phyloP scores from a whole-genome alignment of 2,329 filamentous ascomycete genomes.

The Tolypocladium tropicale region DNA sequence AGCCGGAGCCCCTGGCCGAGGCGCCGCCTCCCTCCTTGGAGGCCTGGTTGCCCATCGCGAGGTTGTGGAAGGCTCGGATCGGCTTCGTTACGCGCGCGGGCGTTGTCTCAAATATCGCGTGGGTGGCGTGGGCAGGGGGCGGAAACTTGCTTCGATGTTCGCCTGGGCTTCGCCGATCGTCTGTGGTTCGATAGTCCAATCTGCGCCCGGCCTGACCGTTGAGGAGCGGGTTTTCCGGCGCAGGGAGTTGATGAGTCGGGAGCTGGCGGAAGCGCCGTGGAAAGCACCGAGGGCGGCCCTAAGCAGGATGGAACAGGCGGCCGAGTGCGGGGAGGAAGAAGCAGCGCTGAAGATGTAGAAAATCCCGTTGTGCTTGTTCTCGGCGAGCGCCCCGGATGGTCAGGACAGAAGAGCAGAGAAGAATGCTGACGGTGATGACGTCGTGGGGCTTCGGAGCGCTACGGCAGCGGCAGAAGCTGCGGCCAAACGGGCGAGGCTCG shows the following conservation, averaged over 20 bases:
- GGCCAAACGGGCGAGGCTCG: slow-evolving; percentile 3
- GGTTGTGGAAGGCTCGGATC: slow-evolving; percentile 2
- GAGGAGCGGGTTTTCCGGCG: not conserved
- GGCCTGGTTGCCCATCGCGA: slow-evolving; percentile 63
- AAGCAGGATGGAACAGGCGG: slow-evolving; percentile 43
- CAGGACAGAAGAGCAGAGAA: slow-evolving; percentile 2
- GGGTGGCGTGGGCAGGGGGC: slow-evolving; percentile 11
- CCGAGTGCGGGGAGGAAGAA: slow-evolving; percentile 40
- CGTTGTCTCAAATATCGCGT: slow-evolving; percentile 18
- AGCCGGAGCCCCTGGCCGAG: slow-evolving; percentile 39
- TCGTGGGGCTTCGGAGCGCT: slow-evolving; percentile 7
- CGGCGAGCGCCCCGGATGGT: slow-evolving; percentile 15
- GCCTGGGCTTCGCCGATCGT: not conserved
- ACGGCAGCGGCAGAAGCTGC: slow-evolving; percentile 7
- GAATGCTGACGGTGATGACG: slow-evolving; percentile 8
- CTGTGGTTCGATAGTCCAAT: not conserved
- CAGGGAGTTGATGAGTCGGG: not conserved
- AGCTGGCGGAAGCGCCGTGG: not conserved
- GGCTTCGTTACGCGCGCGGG: not conserved
- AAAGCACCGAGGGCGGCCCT: slow-evolving; percentile 16
- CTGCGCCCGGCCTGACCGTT: not conserved
- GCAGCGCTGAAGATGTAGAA: slow-evolving; percentile 32
- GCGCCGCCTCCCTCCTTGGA: slow-evolving; percentile 48
- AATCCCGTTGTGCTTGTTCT: slow-evolving; percentile 38
- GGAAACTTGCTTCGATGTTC: not conserved